Conservation (phyloP, 257 asterid genomes). For the Nemophila menziesii region DNA sequence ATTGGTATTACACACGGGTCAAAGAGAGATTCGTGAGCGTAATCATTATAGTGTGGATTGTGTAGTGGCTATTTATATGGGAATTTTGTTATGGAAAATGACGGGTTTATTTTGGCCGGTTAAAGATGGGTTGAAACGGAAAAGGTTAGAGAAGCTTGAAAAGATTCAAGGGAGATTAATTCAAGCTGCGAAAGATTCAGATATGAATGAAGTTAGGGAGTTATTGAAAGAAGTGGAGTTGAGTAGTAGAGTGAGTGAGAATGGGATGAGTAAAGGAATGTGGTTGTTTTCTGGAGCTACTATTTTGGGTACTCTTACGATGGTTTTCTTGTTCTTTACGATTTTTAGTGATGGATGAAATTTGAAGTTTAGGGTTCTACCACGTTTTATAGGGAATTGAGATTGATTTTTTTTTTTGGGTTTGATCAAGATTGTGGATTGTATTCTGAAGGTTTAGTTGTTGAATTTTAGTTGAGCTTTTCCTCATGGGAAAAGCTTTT, state of each 20-base stretch:
- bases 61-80: conserved; percentile 83
- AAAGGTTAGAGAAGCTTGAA: conserved; percentile 49
- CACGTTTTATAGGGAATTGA: not conserved
- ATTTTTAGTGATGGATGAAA: conserved; percentile 74
- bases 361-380: no score
- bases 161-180: conserved; percentile 43
- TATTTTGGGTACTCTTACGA: conserved; percentile 41
- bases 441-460: not conserved
- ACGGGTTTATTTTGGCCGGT: conserved; percentile 67
- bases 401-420: not conserved
- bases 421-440: not conserved
- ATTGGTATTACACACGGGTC: conserved; percentile 83
- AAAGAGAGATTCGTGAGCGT: conserved; percentile 90
- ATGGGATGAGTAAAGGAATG: conserved; percentile 32
- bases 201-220: conserved; percentile 54
- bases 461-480: not conserved
- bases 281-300: conserved; percentile 75
- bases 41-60: conserved; percentile 90
- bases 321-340: conserved; percentile 55
- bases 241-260: conserved; percentile 29
- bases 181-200: conserved; percentile 85
- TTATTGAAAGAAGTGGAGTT: conserved; percentile 56
- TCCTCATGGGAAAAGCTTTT: not conserved
- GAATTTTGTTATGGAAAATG: conserved; percentile 80
- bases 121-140: conserved; percentile 28